These are phyloP conservation scores for Vitis labrusca DNA, from an alignment of 164 flowering plant species.

Conservation along the genomic window DNA sequence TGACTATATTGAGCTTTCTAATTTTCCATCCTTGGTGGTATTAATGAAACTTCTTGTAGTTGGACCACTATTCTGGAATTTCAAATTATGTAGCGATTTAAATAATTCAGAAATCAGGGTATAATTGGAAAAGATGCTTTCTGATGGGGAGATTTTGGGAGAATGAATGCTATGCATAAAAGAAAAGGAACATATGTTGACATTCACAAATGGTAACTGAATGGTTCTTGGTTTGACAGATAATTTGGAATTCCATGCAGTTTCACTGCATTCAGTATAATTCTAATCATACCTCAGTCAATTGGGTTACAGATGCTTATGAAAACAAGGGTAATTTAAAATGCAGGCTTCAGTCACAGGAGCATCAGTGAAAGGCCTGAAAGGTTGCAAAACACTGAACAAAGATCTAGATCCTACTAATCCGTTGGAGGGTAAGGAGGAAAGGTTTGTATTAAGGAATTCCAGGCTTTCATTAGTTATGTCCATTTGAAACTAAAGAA, in stretches of 20 bases:
- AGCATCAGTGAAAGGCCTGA: constrained; percentile 77
- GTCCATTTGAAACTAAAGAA: too few species aligned
- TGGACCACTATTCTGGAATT: too few species aligned
- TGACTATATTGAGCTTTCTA: neutral
- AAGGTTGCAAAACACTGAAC: constrained; percentile 89
- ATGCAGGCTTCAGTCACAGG: constrained; percentile 74
- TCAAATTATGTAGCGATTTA: too few species aligned
- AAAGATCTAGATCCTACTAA: constrained; percentile 90
- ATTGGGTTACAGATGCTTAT: neutral
- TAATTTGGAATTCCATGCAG: too few species aligned
- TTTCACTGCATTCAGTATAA: too few species aligned
- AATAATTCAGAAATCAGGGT: too few species aligned
- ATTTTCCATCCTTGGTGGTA: neutral
- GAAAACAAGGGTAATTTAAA: neutral
- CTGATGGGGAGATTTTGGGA: neutral
- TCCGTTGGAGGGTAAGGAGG: constrained; percentile 77
- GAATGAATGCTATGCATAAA: too few species aligned
- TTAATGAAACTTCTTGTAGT: neutral
- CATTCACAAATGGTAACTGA: neutral
- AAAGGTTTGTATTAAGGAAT: constrained; percentile 40
- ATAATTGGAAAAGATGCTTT: neutral
- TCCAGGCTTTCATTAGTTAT: too few species aligned
- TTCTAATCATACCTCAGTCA: neutral
- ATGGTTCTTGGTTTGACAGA: neutral
- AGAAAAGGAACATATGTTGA: neutral